Base-by-base conservation (phyloP, 1,284 basidiomycete genomes). In the Cutaneotrichosporon sp. region DNA sequence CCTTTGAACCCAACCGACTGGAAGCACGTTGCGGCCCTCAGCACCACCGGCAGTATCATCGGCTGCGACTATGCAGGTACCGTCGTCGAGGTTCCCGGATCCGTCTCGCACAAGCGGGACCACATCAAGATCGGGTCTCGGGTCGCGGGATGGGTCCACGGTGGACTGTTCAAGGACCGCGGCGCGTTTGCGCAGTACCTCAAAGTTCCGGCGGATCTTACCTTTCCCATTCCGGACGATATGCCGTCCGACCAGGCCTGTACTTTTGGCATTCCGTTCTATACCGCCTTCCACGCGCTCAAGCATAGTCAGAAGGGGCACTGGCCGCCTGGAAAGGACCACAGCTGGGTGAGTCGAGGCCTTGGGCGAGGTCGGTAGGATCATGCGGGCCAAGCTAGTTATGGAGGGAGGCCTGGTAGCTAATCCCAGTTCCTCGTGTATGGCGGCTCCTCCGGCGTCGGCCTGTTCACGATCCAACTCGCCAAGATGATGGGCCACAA, bases 121-220 rank as follows among this genome's bases (percentile, higher is more conserved):
- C 63, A 65, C 52, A 31, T 69, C 58, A 65, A 66, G 60, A 73
- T 81, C 22, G 85, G 84, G 7, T 80, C 83, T 64, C 78, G 81
- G 13, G 82, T 85, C 14, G 82, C 81, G 5, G 83, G 82, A 11
- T 78, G 81, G 60, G 81, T 84, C 8, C 81, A 83, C 67, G 84
- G 83, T 36, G 80, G 80, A 42, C 65, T 75, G 60, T 73, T 81
- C 71, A 75, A 66, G 7, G 67, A 72, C 65, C 66, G 62, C 50
- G 80, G 80, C 65, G 74, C 80, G 9, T 80, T 76, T 66, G 80
- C 81, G 8, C 77, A 84, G 68, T 84, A 83, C 69, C 68, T 81
- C 57, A 78, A 76, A 66, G 71, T 66, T n/a, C 65, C 68, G 7
- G 60, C 53, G 38, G 67, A 75, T 56, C 46, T 73, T 46, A 30